Conservation (phyloP, 768 basidiomycete species). For the Psilocybe sp. region DNA sequence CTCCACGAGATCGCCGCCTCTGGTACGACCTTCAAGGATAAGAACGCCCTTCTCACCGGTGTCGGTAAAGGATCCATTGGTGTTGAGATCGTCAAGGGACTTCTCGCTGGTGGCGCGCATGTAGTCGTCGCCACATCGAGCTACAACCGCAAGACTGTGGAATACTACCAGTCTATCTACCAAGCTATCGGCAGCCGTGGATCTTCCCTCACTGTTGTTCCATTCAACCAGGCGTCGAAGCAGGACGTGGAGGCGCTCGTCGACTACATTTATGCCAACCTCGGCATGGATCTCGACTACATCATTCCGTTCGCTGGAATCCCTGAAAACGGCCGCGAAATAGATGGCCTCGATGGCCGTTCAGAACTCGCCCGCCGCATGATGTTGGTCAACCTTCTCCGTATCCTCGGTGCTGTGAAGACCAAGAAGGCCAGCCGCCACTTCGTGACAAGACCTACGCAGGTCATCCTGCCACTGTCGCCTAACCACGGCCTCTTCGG, state of each 20-base stretch:
- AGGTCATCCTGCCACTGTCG: slow-evolving; percentile 95
- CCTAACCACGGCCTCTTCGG: slow-evolving; percentile 99
- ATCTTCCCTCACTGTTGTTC: slow-evolving; percentile 95
- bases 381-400: slow-evolving; percentile 96
- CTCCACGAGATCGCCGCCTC: slow-evolving; percentile 98
- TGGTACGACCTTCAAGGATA: slow-evolving; percentile 98
- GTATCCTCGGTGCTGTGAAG: slow-evolving; percentile 96
- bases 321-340: slow-evolving; percentile 98
- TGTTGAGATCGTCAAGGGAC: slow-evolving; percentile 94
- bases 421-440: slow-evolving; percentile 95
- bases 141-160: slow-evolving; percentile 92
- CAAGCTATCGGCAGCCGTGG: slow-evolving; percentile 93
- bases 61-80: slow-evolving; percentile 98
- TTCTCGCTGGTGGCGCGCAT: slow-evolving; percentile 93
- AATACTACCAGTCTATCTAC: slow-evolving; percentile 98
- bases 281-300: slow-evolving; percentile 97
- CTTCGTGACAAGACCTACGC: slow-evolving; percentile 96
- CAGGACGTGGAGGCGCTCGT: slow-evolving; percentile 98
- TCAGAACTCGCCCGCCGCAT: slow-evolving; percentile 98
- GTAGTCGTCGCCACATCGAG: slow-evolving; percentile 98
- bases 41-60: slow-evolving; percentile 96
- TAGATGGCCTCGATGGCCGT: slow-evolving; percentile 94
- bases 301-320: slow-evolving; percentile 98
- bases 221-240: slow-evolving; percentile 98
- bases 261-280: slow-evolving; percentile 95